phyloP scores from a whole-genome alignment of 495 filamentous ascomycete genomes.

The Lentithecium fluviatile region DNA sequence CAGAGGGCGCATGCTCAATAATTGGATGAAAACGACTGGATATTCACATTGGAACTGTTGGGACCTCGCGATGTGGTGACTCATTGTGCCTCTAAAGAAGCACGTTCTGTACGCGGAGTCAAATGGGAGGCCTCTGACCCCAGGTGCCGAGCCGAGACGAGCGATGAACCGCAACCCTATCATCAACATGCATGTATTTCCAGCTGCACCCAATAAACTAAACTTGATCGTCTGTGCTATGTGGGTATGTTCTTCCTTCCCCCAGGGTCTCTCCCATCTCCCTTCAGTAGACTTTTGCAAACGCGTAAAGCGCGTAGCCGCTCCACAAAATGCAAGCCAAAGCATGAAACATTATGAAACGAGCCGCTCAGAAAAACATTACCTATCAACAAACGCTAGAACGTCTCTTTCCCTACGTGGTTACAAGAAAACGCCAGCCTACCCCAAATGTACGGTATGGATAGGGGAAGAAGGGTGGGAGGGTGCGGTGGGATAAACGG shows the following conservation, averaged over 20 bases:
- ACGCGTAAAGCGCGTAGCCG: no score
- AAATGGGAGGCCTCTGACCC: not conserved
- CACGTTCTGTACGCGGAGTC: no score
- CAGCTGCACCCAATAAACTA: not conserved
- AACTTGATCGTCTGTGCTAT: not conserved
- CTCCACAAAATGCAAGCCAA: constrained; percentile 1
- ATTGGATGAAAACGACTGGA: not conserved
- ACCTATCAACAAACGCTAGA: not conserved
- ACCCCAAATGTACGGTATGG: not conserved
- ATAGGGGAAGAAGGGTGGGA: not conserved
- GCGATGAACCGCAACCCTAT: no score
- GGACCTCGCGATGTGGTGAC: not conserved
- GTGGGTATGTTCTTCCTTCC: not conserved
- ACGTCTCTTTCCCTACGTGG: not conserved
- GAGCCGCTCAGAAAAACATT: constrained; percentile 7
- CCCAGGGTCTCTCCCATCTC: not conserved
- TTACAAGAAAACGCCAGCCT: constrained; percentile 7
- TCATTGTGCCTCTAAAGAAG: not conserved
- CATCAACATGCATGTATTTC: no score
- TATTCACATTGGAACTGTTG: not conserved
- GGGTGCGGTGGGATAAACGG: not conserved
- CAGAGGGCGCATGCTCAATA: not conserved
- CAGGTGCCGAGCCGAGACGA: no score
- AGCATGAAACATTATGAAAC: not conserved
- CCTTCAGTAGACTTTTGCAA: no score